A percentile compares a stretch with the other conserved stretches of the same genome.
phyloP scores from a whole-genome alignment of 495 filamentous ascomycete genomes.

The Xylaria nigripes region DNA sequence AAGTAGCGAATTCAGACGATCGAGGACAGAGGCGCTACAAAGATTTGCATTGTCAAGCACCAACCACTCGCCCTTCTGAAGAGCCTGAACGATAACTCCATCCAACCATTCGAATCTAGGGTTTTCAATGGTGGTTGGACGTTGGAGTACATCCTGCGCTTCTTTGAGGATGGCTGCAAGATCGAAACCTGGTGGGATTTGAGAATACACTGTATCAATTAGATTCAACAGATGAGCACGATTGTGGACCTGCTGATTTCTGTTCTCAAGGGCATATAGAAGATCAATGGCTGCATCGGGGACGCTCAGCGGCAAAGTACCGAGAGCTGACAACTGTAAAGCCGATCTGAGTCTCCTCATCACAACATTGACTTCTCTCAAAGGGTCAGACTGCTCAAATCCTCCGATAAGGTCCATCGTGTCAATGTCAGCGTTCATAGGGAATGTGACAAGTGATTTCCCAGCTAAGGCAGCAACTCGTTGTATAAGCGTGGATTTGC shows the following conservation, averaged over 20 bases:
- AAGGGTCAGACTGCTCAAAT: slow-evolving; percentile 86
- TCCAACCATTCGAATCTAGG: slow-evolving; percentile 96
- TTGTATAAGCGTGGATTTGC: slow-evolving; percentile 71
- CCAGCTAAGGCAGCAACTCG: slow-evolving; percentile 73
- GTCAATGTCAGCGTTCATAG: slow-evolving; percentile 87
- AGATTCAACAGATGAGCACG: slow-evolving; percentile 25
- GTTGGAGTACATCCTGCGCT: slow-evolving; percentile 31
- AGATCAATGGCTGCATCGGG: slow-evolving; percentile 38
- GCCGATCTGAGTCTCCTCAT: slow-evolving; percentile 46
- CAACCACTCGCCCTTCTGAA: slow-evolving; percentile 83
- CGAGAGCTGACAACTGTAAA: slow-evolving; percentile 47
- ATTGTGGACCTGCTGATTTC: slow-evolving; percentile 19
- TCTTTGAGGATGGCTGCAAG: slow-evolving; percentile 24
- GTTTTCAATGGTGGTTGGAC: slow-evolving; percentile 44
- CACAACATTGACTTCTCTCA: slow-evolving; percentile 53
- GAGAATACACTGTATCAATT: slow-evolving; percentile 23
- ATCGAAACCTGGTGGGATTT: slow-evolving; percentile 19
- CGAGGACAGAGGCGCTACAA: slow-evolving; percentile 88
- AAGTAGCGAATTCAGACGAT: slow-evolving; percentile 87
- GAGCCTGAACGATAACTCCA: slow-evolving; percentile 77
- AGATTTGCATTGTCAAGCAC: slow-evolving; percentile 95
- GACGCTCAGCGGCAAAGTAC: slow-evolving; percentile 35
- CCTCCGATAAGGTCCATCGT: slow-evolving; percentile 95
- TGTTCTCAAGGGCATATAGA: slow-evolving; percentile 29
- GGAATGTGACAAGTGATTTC: slow-evolving; percentile 63